These are phyloP conservation scores for Solanum virginianum DNA, from an alignment of 257 asterid species.

Conservation along the genomic window DNA sequence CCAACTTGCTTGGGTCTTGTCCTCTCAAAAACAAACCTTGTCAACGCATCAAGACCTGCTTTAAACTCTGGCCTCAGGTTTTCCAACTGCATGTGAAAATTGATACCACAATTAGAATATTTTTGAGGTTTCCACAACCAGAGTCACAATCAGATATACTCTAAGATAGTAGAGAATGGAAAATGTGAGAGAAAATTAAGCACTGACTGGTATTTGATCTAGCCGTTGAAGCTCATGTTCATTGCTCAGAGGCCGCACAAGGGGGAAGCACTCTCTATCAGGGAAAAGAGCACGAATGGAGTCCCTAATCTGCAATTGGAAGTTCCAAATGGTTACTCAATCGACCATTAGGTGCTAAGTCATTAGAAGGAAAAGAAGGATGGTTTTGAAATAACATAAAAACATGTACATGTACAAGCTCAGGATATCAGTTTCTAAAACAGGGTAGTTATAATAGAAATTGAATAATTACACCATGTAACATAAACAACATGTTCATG, in stretches of 20 bases:
- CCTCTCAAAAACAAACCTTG: slow-evolving; percentile 87
- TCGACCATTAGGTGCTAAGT: neutral
- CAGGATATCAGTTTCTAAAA: neutral
- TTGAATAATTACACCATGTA: neutral
- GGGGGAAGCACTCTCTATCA: slow-evolving; percentile 91
- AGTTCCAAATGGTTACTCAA: neutral
- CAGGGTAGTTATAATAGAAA: neutral
- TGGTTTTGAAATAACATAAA: neutral
- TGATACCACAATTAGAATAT: neutral
- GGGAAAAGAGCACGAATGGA: slow-evolving; percentile 98
- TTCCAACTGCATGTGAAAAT: slow-evolving; percentile 41
- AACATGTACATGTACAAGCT: neutral
- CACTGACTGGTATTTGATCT: slow-evolving; percentile 67
- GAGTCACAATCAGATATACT: neutral
- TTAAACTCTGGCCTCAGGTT: slow-evolving; percentile 80
- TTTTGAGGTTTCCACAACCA: neutral
- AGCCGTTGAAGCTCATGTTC: slow-evolving; percentile 85
- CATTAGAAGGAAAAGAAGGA: neutral
- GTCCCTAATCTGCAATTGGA: slow-evolving; percentile 62
- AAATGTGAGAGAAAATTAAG: neutral
- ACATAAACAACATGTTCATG: neutral
- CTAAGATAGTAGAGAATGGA: neutral
- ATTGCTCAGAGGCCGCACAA: slow-evolving; percentile 79
- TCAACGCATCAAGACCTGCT: slow-evolving; percentile 82
- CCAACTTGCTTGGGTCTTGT: slow-evolving; percentile 96